A percentile compares a stretch with the other conserved stretches of the same genome.
These are phyloP conservation scores for Giardia duodenalis DNA, from an alignment of 208 protist species.

Conservation along the genomic window DNA sequence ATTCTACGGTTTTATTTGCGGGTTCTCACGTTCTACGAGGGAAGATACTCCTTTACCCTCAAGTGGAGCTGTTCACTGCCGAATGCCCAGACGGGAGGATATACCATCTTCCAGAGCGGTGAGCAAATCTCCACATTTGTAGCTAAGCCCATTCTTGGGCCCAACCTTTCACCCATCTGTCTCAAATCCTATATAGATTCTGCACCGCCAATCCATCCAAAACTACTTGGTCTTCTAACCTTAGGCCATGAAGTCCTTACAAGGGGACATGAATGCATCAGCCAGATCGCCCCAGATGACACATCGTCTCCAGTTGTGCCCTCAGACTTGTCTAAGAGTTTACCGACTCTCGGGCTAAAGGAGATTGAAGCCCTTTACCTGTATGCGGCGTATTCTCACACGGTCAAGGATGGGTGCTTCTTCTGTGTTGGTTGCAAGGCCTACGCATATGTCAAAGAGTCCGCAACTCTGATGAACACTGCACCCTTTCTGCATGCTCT, in stretches of 20 bases:
- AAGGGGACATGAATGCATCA: neutral
- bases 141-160: neutral
- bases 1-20: neutral
- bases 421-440: neutral
- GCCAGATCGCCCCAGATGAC: neutral
- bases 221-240: neutral
- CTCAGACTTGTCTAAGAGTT: neutral
- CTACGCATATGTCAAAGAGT: neutral
- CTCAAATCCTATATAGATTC: neutral
- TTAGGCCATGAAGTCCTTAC: neutral
- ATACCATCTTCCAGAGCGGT: neutral
- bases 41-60: neutral
- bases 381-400: neutral
- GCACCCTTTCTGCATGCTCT: neutral
- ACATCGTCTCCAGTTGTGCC: neutral
- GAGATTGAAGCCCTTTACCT: neutral
- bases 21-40: neutral
- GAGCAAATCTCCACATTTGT: neutral
- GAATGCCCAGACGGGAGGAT: neutral
- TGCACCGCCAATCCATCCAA: neutral
- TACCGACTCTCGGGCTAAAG: neutral
- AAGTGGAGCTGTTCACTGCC: neutral
- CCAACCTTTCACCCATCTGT: neutral
- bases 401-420: neutral
- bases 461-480: neutral